These are phyloP conservation scores for Fraxinus angustifolia DNA, from an alignment of 305 asterid species.

Conservation along the genomic window DNA sequence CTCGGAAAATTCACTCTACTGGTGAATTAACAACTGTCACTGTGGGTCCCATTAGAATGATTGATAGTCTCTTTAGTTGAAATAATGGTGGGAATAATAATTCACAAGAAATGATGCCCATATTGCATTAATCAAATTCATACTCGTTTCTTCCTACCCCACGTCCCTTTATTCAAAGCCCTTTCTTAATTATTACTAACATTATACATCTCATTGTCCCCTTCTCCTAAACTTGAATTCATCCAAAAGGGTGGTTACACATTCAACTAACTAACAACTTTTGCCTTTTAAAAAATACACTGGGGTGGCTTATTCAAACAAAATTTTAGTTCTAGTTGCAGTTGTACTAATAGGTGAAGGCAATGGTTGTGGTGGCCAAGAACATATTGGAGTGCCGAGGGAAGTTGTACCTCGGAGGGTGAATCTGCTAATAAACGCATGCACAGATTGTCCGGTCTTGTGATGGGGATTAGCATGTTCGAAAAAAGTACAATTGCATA, in stretches of 20 bases:
- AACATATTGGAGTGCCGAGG: background rate
- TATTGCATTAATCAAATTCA: background rate
- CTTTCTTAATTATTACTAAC: background rate
- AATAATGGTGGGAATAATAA: background rate
- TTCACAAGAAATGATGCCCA: background rate
- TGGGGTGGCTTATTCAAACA: background rate
- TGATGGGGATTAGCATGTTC: background rate
- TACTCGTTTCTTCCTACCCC: background rate
- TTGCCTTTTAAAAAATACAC: background rate
- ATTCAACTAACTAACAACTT: background rate
- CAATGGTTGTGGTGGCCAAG: background rate
- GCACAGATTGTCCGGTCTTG: background rate
- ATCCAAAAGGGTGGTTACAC: background rate
- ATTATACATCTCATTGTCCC: background rate
- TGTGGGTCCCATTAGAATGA: background rate
- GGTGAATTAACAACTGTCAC: background rate
- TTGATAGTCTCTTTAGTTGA: background rate
- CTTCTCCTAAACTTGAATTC: background rate
- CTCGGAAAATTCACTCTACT: background rate
- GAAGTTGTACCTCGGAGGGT: background rate
- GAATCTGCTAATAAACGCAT: background rate
- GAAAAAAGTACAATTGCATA: background rate
- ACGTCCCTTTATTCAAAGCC: constrained; percentile 5
- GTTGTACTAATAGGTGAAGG: background rate
- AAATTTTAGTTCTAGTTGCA: background rate